phyloP scores from a whole-genome alignment of 306 rosid species.

The Parietaria judaica region DNA sequence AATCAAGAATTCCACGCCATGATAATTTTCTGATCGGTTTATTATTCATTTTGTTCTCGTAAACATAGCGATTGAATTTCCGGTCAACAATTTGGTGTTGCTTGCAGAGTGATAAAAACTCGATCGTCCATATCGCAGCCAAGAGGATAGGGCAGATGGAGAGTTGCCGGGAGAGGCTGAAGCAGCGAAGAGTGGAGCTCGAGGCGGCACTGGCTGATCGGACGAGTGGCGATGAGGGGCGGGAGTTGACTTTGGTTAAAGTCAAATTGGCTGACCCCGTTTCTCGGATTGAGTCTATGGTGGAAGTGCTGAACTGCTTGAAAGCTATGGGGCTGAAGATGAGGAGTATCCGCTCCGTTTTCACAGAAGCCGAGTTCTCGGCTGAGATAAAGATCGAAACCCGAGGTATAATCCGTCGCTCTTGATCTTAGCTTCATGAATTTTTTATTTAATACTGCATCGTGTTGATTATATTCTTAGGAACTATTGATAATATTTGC shows the following conservation, averaged over 20 bases:
- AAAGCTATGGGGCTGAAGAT: constrained; percentile 30
- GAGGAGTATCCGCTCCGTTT: constrained; percentile 35
- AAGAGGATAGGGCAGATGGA: constrained; percentile 37
- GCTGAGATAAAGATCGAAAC: constrained; percentile 32
- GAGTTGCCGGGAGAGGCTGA: constrained; percentile 32
- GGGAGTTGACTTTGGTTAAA: constrained; percentile 14
- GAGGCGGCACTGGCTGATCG: constrained; percentile 16
- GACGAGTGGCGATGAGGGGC: background rate
- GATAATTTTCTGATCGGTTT: background rate
- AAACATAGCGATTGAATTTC: too few species aligned
- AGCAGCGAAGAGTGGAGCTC: constrained; percentile 28
- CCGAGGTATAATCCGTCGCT: constrained; percentile 12
- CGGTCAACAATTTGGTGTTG: background rate
- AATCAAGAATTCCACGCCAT: too few species aligned
- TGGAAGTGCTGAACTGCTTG: constrained; percentile 45
- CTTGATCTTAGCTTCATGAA: background rate
- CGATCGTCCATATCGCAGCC: constrained; percentile 43
- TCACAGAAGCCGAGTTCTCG: constrained; percentile 33
- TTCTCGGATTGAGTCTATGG: constrained; percentile 44
- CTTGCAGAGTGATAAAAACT: constrained; percentile 55
- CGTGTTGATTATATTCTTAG: too few species aligned
- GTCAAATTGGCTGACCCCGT: constrained; percentile 32
- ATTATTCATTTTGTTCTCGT: background rate
- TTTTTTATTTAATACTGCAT: too few species aligned
- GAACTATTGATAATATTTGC: too few species aligned